phyloP scores from a whole-genome alignment of 208 protist species.

The Hexamita inflata region DNA sequence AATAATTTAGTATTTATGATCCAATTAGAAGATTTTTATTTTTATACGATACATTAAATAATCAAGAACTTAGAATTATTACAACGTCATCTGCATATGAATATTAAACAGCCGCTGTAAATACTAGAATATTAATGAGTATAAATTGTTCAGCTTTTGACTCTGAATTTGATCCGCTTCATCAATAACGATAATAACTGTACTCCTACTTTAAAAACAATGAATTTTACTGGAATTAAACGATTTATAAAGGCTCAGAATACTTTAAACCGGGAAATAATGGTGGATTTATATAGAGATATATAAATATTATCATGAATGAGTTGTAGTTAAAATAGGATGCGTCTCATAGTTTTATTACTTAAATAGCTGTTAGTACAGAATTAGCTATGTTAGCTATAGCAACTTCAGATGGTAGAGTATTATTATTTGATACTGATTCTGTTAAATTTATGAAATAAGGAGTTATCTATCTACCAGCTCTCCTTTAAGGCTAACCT shows the following conservation, averaged over 20 bases:
- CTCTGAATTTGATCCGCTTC: no score
- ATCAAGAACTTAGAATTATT: no score
- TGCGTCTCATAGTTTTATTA: not conserved
- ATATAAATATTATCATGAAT: not conserved
- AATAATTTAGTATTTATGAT: no score
- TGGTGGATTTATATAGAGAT: not conserved
- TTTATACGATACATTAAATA: no score
- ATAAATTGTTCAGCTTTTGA: no score
- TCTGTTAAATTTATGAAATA: slow-evolving; percentile 13
- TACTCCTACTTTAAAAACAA: not conserved
- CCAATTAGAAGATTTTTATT: no score
- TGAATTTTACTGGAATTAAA: not conserved
- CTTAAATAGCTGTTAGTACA: not conserved
- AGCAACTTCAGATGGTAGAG: not conserved
- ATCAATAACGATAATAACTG: not conserved
- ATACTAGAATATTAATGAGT: no score
- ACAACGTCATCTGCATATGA: no score
- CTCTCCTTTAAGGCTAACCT: not conserved
- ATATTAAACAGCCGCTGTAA: no score
- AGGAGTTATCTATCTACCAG: slow-evolving; percentile 15
- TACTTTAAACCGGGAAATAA: no score
- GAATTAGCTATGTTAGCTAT: slow-evolving; percentile 2
- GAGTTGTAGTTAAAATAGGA: not conserved
- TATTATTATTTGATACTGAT: not conserved
- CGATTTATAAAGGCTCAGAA: not conserved